phyloP scores from a whole-genome alignment of 2,329 filamentous ascomycete genomes.

The Xylariaceae sp. region DNA sequence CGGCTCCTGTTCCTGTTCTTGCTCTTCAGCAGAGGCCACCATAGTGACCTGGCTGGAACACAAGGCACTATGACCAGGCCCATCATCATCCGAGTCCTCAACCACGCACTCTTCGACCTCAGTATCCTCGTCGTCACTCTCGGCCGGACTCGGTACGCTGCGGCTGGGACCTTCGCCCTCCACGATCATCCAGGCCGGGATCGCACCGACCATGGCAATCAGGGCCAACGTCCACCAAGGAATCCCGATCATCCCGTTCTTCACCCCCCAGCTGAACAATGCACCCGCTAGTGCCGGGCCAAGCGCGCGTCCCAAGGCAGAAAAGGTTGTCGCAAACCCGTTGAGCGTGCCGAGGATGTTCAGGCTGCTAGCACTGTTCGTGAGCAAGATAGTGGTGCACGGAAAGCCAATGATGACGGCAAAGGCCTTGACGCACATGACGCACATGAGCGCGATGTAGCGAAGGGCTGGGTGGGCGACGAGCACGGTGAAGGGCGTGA shows the following conservation, averaged over 20 bases:
- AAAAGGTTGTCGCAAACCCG: conserved; percentile 80
- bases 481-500: conserved; percentile 78
- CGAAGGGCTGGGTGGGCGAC: conserved; percentile 45
- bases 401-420: conserved; percentile 83
- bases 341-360: conserved; percentile 83
- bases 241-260: conserved; percentile 69
- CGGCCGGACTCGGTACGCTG: conserved; percentile 9
- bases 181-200: conserved; percentile 70
- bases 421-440: conserved; percentile 72
- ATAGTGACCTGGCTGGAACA: conserved; percentile 6
- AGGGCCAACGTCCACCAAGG: conserved; percentile 76
- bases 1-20: conserved; percentile 8
- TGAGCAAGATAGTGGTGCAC: conserved; percentile 83
- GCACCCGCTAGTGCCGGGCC: conserved; percentile 73
- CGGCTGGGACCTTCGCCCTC: conserved; percentile 66
- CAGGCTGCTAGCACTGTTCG: conserved; percentile 75
- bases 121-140: conserved; percentile 27
- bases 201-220: conserved; percentile 59
- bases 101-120: conserved; percentile 18
- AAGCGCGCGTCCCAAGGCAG: conserved; percentile 71
- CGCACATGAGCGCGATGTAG: conserved; percentile 56
- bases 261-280: conserved; percentile 72
- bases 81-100: conserved; percentile 27
- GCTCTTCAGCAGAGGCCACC: conserved; percentile 10
- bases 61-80: not conserved